These are phyloP conservation scores for Blastocystis sp. DNA, from an alignment of 352 stramenopile species.

Conservation along the genomic window DNA sequence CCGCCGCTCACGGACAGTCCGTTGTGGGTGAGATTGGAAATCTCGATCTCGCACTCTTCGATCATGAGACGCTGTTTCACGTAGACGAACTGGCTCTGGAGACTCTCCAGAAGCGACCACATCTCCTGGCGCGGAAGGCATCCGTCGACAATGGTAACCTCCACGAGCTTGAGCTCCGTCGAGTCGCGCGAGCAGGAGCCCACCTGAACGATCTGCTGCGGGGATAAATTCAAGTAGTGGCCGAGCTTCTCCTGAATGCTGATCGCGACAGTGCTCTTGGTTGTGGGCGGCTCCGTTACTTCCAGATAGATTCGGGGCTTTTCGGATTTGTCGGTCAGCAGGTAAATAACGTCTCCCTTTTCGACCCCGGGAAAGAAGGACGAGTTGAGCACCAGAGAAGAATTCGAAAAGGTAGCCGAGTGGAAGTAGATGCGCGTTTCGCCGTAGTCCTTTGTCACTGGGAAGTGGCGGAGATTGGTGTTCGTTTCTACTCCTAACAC, in stretches of 20 bases:
- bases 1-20: background rate
- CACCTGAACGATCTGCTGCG: constrained; percentile 45
- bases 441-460: background rate
- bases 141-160: constrained; percentile 60
- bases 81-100: constrained; percentile 59
- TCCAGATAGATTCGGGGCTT: constrained; percentile 34
- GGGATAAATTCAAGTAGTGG: background rate
- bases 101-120: constrained; percentile 14
- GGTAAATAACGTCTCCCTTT: constrained; percentile 30
- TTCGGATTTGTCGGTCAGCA: constrained; percentile 49
- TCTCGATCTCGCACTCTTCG: constrained; percentile 38
- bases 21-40: background rate
- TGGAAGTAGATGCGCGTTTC: constrained; percentile 57
- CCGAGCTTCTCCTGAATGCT: constrained; percentile 53
- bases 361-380: constrained; percentile 24
- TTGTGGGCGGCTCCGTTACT: background rate
- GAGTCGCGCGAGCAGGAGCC: constrained; percentile 7
- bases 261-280: constrained; percentile 41
- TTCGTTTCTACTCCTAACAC: constrained; percentile 6
- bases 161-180: background rate
- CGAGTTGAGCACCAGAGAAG: constrained; percentile 17
- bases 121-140: constrained; percentile 58
- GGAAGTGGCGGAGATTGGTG: background rate
- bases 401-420: constrained; percentile 47
- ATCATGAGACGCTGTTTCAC: constrained; percentile 27